A percentile compares a stretch with the other conserved stretches of the same genome.
These are phyloP conservation scores for Endotrypanum monterogeii DNA, from an alignment of 208 protist genomes.

Conservation along the genomic window DNA sequence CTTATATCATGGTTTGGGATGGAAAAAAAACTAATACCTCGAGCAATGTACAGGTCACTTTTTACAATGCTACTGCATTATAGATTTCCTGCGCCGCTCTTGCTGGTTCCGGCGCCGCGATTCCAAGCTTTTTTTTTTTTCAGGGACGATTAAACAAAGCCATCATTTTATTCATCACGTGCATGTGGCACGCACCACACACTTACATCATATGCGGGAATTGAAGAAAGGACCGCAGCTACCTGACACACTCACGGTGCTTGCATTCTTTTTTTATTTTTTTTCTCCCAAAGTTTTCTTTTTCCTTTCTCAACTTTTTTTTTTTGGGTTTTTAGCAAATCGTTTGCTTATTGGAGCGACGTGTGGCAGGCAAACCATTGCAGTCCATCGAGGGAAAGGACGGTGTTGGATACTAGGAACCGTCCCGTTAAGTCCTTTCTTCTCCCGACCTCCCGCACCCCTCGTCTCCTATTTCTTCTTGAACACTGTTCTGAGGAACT, in stretches of 20 bases:
- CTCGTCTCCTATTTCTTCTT: constrained; percentile 1
- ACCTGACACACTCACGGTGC: neutral
- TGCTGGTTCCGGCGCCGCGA: no score
- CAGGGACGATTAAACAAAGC: no score
- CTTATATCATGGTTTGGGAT: no score
- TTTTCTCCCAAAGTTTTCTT: constrained; percentile 1
- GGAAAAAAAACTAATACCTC: no score
- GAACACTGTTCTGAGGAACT: neutral
- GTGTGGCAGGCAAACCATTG: neutral
- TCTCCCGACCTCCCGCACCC: constrained; percentile 3
- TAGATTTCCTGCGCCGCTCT: no score
- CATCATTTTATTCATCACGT: no score
- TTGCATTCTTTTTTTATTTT: neutral
- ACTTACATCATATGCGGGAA: no score
- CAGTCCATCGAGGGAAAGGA: neutral
- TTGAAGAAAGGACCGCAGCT: neutral
- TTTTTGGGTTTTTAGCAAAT: neutral
- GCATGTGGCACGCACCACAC: no score
- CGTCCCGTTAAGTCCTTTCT: neutral
- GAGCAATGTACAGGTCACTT: no score
- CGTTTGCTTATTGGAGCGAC: neutral
- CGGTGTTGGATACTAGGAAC: neutral
- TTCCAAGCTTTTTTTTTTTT: no score
- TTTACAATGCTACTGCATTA: no score
- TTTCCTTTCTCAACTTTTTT: neutral